phyloP scores from a whole-genome alignment of 176 grass and related monocot genomes.

The Sorghum bicolor region DNA sequence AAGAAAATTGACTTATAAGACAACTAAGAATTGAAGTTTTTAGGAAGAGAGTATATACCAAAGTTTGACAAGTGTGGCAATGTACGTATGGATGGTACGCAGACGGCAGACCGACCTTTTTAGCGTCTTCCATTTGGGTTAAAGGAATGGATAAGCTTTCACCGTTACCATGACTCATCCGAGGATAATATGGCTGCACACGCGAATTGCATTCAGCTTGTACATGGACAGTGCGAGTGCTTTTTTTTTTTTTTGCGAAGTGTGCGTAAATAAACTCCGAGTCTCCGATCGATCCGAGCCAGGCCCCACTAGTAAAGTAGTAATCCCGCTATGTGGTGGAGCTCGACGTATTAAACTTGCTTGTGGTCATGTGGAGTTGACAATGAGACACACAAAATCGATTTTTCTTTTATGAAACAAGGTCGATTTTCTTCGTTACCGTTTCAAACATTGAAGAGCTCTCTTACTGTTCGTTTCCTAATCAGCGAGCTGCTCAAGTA shows the following conservation, averaged over 20 bases:
- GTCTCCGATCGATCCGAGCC: background rate
- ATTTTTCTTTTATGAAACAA: background rate
- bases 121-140: background rate
- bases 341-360: background rate
- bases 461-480: constrained; percentile 10
- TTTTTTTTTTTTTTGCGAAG: background rate
- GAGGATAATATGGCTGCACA: constrained; percentile 8
- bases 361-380: background rate
- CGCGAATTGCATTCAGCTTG: constrained; percentile 9
- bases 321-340: background rate
- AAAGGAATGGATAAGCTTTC: background rate
- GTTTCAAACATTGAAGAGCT: background rate
- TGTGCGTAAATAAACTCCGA: background rate
- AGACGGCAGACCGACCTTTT: background rate
- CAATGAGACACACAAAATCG: background rate
- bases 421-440: background rate
- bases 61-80: background rate
- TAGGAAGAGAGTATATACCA: too few relatives aligned
- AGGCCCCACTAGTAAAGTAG: background rate
- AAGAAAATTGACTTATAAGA: too few relatives aligned
- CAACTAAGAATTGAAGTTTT: too few relatives aligned
- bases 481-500: background rate
- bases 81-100: background rate
- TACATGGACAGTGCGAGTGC: background rate
- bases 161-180: background rate